Evolutionary conservation across 2,329 filamentous ascomycete genomes (phyloP).

Genomic region (Lasiodiplodia hormozganensis): DNA sequence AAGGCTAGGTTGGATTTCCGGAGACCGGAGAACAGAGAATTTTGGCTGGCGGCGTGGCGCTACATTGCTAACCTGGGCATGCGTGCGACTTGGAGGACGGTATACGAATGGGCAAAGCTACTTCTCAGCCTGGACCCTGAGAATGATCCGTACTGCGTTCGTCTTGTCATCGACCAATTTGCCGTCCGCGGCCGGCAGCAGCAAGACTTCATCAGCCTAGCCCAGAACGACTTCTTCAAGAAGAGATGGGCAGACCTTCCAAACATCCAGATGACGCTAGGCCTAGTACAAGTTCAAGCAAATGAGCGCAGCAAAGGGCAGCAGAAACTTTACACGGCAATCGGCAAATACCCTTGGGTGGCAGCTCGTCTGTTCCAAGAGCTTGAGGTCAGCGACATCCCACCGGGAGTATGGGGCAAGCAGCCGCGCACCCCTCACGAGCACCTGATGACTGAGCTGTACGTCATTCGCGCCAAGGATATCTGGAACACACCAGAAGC

Average conservation of each 20-base stretch:
- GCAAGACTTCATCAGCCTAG: constrained; percentile 77
- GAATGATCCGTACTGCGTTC: constrained; percentile 81
- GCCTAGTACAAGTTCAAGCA: constrained; percentile 76
- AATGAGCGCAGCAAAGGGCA: constrained; percentile 71
- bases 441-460: constrained; percentile 75
- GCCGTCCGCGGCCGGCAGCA: constrained; percentile 82
- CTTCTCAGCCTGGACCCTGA: constrained; percentile 75
- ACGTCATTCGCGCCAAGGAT: constrained; percentile 77
- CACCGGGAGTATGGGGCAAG: constrained; percentile 83
- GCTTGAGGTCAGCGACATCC: constrained; percentile 75
- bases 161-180: constrained; percentile 81
- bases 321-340: constrained; percentile 69
- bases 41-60: constrained; percentile 88
- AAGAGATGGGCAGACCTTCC: constrained; percentile 62
- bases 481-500: constrained; percentile 84
- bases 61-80: constrained; percentile 85
- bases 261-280: constrained; percentile 77
- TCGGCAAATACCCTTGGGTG: constrained; percentile 82
- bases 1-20: constrained; percentile 81
- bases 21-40: constrained; percentile 86
- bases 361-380: constrained; percentile 81
- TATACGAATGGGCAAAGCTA: constrained; percentile 91
- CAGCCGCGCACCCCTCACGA: constrained; percentile 70
- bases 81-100: constrained; percentile 93
- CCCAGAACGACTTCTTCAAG: constrained; percentile 56